A percentile compares a stretch with the other conserved stretches of the same genome.
These are phyloP conservation scores for Lolium multiflorum DNA, from an alignment of 176 grass and related monocot species.

Conservation along the genomic window DNA sequence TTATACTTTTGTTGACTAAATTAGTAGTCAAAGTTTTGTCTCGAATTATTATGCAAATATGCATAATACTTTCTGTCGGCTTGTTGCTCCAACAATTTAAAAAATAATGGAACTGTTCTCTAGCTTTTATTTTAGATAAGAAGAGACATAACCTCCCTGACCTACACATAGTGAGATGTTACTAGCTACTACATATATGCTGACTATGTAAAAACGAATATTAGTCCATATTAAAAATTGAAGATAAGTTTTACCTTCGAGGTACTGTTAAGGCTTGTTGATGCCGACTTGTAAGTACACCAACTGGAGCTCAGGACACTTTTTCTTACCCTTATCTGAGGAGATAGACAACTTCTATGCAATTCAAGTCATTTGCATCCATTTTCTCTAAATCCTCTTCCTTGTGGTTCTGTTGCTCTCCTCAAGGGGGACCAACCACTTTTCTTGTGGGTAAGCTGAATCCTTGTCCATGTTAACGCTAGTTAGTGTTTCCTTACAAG, in stretches of 20 bases:
- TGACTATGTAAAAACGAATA: constrained; percentile 27
- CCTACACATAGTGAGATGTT: background rate
- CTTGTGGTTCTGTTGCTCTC: constrained; percentile 5
- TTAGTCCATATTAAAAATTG: background rate
- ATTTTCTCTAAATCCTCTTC: constrained; percentile 37
- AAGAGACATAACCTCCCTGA: background rate
- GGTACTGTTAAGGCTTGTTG: constrained; percentile 11
- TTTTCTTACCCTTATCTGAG: constrained; percentile 31
- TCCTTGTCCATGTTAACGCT: background rate
- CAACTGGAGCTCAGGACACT: background rate
- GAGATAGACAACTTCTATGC: constrained; percentile 27
- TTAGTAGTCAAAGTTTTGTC: too few relatives aligned
- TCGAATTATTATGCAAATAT: constrained; percentile 24
- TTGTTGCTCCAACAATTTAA: constrained; percentile 2
- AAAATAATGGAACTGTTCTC: constrained; percentile 8
- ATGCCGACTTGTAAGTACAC: constrained; percentile 33
- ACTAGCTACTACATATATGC: constrained; percentile 3
- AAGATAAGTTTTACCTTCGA: constrained; percentile 39
- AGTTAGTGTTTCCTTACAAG: constrained; percentile 6
- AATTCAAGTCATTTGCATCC: background rate
- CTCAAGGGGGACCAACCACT: background rate
- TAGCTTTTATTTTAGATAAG: background rate
- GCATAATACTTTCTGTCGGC: background rate
- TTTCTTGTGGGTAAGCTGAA: constrained; percentile 23
- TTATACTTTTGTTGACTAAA: too few relatives aligned